phyloP scores from a whole-genome alignment of 345 rosid species.

The Garcia nutans region DNA sequence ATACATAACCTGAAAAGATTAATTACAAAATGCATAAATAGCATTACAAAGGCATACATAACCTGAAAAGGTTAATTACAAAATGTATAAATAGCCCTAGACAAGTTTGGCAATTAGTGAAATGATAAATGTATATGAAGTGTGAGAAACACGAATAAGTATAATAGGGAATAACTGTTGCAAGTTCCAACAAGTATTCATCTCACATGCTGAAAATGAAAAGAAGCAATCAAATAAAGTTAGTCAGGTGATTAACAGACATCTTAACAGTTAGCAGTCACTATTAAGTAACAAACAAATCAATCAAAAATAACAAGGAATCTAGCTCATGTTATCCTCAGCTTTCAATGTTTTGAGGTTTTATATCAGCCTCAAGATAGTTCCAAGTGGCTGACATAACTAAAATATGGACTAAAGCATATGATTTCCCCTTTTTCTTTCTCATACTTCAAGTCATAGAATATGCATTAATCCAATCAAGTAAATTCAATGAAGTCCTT shows the following conservation, averaged over 20 bases:
- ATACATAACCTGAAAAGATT: conserved; percentile 43
- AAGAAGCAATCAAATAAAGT: not conserved
- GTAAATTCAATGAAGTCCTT: not conserved
- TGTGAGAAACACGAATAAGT: not conserved
- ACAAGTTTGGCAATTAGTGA: not conserved
- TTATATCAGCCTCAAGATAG: not conserved
- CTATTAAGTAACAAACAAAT: not conserved
- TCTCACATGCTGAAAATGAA: not conserved
- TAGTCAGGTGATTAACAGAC: not conserved
- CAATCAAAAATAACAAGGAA: not conserved
- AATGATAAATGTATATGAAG: not conserved
- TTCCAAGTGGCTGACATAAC: not conserved
- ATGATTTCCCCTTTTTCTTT: not conserved
- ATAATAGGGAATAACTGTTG: not conserved
- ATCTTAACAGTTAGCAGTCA: not conserved
- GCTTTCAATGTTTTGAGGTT: conserved; percentile 2
- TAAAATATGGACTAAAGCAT: not conserved
- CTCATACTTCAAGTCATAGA: not conserved
- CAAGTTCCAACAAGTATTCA: not conserved
- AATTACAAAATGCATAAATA: not conserved
- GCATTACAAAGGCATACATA: conserved; percentile 14
- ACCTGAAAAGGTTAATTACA: conserved; percentile 32
- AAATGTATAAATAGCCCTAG: not conserved
- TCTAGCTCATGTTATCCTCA: not conserved
- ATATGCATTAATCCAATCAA: not conserved